Conservation (phyloP, 2,329 filamentous ascomycete species). For the Diplodia scrobiculata region DNA sequence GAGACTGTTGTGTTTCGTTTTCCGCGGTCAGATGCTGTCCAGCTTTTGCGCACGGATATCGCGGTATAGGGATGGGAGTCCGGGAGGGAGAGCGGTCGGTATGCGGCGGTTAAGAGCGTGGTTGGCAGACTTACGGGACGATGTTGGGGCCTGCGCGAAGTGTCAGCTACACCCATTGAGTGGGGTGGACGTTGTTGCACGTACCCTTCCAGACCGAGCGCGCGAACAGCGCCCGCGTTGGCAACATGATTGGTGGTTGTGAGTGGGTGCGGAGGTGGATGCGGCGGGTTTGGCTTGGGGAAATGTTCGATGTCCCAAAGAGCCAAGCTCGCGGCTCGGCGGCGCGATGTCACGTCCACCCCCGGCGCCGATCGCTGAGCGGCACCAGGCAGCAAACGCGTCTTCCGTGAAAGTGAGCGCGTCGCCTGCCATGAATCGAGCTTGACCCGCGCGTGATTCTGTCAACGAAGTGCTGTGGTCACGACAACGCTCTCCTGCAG, state of each 20-base stretch:
- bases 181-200: constrained; percentile 29
- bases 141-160: constrained; percentile 63
- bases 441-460: neutral
- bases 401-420: constrained; percentile 1
- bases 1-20: constrained; percentile 49
- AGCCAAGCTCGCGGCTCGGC: constrained; percentile 17
- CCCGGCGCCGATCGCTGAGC: constrained; percentile 14
- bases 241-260: constrained; percentile 15
- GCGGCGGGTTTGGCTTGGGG: neutral
- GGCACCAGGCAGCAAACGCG: constrained; percentile 26
- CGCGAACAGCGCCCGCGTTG: constrained; percentile 61
- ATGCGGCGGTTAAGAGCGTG: constrained; percentile 14
- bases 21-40: neutral
- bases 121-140: constrained; percentile 61
- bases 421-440: neutral
- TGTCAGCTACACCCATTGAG: constrained; percentile 35
- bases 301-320: constrained; percentile 14
- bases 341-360: constrained; percentile 15
- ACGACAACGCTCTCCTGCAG: neutral
- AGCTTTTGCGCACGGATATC: neutral
- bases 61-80: neutral
- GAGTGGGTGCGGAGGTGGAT: constrained; percentile 5
- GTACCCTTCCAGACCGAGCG: constrained; percentile 88
- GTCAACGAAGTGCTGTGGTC: neutral
- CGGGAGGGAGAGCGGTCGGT: neutral